phyloP scores from a whole-genome alignment of 139 green algal genomes.

The Chlorella sorokiniana region DNA sequence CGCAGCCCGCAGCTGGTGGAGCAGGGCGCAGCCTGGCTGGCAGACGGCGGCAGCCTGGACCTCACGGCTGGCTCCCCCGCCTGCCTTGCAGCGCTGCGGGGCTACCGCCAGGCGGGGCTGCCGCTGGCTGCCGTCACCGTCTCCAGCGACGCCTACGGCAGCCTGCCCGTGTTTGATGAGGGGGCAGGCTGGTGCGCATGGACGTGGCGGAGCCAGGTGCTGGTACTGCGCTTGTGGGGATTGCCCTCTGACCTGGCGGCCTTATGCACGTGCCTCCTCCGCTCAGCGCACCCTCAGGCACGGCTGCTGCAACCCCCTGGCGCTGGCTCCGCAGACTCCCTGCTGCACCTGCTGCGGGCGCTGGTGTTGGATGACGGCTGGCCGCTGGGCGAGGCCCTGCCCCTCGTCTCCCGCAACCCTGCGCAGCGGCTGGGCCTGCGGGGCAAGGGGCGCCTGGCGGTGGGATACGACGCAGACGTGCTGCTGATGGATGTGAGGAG shows the following conservation, averaged over 20 bases:
- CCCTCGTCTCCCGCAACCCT: slow-evolving; percentile 41
- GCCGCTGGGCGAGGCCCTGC: slow-evolving; percentile 27
- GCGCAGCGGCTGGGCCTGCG: slow-evolving; percentile 36
- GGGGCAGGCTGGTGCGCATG: slow-evolving; percentile 38
- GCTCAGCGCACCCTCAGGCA: neutral
- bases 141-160: slow-evolving; percentile 47
- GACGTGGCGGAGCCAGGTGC: slow-evolving; percentile 36
- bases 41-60: slow-evolving; percentile 40
- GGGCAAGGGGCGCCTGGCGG: slow-evolving; percentile 39
- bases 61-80: slow-evolving; percentile 33
- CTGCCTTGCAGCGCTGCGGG: neutral
- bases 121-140: slow-evolving; percentile 27
- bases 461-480: slow-evolving; percentile 44
- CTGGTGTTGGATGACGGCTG: slow-evolving; percentile 19
- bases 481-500: slow-evolving; percentile 35
- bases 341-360: slow-evolving; percentile 35
- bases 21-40: slow-evolving; percentile 40
- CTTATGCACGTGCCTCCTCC: neutral
- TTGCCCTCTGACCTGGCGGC: neutral
- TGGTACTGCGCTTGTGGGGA: neutral
- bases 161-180: slow-evolving; percentile 48
- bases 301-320: neutral
- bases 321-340: neutral
- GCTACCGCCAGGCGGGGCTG: neutral
- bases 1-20: slow-evolving; percentile 27